Percentiles rank a stretch among this genome's conserved stretches.
phyloP scores from a whole-genome alignment of 2,329 filamentous ascomycete species.

The Sarocladium oryzae region DNA sequence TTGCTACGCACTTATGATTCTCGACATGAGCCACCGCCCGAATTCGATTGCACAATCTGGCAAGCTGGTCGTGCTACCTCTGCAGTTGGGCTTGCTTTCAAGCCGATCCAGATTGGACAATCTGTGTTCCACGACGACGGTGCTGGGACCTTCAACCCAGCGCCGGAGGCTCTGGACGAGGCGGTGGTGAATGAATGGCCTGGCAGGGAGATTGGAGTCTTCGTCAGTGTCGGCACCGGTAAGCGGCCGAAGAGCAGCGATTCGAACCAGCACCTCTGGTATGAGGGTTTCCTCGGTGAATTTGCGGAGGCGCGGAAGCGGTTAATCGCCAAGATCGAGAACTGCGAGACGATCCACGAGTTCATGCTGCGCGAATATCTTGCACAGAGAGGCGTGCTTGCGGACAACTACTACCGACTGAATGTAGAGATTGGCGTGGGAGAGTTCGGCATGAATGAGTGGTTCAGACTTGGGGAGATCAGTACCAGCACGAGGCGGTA shows the following conservation, averaged over 20 bases:
- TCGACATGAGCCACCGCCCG: slow-evolving; percentile 79
- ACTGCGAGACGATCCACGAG: slow-evolving; percentile 85
- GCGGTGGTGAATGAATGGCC: slow-evolving; percentile 92
- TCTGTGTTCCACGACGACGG: slow-evolving; percentile 93
- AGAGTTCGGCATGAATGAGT: slow-evolving; percentile 98
- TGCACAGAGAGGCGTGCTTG: slow-evolving; percentile 68
- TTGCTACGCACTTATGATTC: slow-evolving; percentile 93
- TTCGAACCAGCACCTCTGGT: slow-evolving; percentile 74
- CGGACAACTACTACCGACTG: slow-evolving; percentile 90
- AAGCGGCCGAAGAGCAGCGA: slow-evolving; percentile 63
- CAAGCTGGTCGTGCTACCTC: slow-evolving; percentile 92
- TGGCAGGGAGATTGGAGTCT: slow-evolving; percentile 83
- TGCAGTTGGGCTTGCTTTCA: slow-evolving; percentile 88
- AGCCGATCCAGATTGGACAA: slow-evolving; percentile 89
- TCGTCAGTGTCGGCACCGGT: slow-evolving; percentile 91
- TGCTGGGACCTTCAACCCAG: slow-evolving; percentile 83
- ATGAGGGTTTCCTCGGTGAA: slow-evolving; percentile 86
- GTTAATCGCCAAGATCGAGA: slow-evolving; percentile 88
- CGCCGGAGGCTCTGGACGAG: slow-evolving; percentile 80
- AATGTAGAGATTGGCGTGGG: slow-evolving; percentile 95
- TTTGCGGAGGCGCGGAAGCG: slow-evolving; percentile 84
- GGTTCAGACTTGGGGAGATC: slow-evolving; percentile 89
- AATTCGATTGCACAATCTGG: slow-evolving; percentile 95
- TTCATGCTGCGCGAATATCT: slow-evolving; percentile 78
- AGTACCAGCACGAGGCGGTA: slow-evolving; percentile 87